Evolutionary conservation across 1,139 yeast species (phyloP), one percentile per base, ranked within the genome.

Genomic region (Protomyces inundatus): DNA sequence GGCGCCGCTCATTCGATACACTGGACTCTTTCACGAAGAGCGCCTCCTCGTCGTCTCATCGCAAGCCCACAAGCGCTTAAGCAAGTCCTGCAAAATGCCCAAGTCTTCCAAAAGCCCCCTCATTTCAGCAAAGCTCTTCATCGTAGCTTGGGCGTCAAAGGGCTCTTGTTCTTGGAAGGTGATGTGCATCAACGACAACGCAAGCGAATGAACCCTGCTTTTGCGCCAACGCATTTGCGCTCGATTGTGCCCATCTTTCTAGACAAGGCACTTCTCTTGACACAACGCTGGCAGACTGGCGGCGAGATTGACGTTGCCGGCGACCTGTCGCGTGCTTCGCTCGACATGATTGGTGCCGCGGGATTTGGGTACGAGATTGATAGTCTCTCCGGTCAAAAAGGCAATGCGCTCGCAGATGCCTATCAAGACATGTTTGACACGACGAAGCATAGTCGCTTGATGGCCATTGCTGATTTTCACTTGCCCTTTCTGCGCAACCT

Each of bases 101-200:
- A 66, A 37, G 60, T 39, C 30, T 67, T 65, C 45, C 66, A 55
- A 39, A 67, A 66, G 59, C 56, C 69, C 3, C 23, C 30, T 1
- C 16, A 33, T n/a, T 50, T 66, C 16, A 55, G 61, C 5, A 35
- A 48, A 37, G 40, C 32, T 23, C 54, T 67, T 14, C 61, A 40
- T 6, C 12, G 45, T 35, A 45, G 66, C 34, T n/a, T 67, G 16
- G 69, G 68, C 7, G 66, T 61, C 12, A 67, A 62, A 54, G 64
- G 70, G 54, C 32, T 67, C 42, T 55, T 66, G 35, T 65, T 65
- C 39, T 56, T 65, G 4, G 70, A 67, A 53, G 69, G 69, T 33
- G 64, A 66, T 12, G 63, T 46, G 40, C 69, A 67, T 42, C 51
- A 54, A 23, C 32, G 50, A 7, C 68, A 66, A 53, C 55, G 68